A percentile compares a stretch with the other conserved stretches of the same genome.
Evolutionary conservation across 768 basidiomycete species (phyloP).

Genomic region (Hydnum rufescens): DNA sequence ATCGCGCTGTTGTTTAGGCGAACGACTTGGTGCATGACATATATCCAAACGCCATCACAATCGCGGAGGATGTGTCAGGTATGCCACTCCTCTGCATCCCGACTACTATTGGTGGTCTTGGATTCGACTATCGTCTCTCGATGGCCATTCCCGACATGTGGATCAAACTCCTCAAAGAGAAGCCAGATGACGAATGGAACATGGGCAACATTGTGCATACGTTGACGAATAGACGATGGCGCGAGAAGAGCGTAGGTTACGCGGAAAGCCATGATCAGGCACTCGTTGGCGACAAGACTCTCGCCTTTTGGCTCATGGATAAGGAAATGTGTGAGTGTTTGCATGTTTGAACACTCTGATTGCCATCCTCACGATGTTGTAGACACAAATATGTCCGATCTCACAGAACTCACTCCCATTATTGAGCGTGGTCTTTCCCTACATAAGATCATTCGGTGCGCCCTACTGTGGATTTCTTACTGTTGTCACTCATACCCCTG

Average conservation of each 20-base stretch:
- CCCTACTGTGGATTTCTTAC: slow-evolving; percentile 8
- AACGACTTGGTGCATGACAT: slow-evolving; percentile 75
- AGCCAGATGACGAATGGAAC: slow-evolving; percentile 71
- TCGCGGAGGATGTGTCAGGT: slow-evolving; percentile 97
- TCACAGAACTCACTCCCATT: slow-evolving; percentile 60
- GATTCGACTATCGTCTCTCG: slow-evolving; percentile 93
- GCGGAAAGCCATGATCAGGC: slow-evolving; percentile 98
- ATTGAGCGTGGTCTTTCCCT: slow-evolving; percentile 78
- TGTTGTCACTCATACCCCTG: neutral
- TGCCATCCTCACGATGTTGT: neutral
- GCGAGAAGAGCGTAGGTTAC: slow-evolving; percentile 81
- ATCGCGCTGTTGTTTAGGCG: slow-evolving; percentile 34
- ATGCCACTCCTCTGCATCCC: slow-evolving; percentile 89
- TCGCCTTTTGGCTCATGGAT: slow-evolving; percentile 99
- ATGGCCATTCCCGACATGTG: slow-evolving; percentile 99
- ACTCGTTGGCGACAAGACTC: slow-evolving; percentile 92
- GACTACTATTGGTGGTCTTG: slow-evolving; percentile 66
- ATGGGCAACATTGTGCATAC: slow-evolving; percentile 74
- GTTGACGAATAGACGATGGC: slow-evolving; percentile 69
- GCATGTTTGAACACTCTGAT: neutral
- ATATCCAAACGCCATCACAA: slow-evolving; percentile 67
- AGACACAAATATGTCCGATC: slow-evolving; percentile 91
- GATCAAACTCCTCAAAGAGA: slow-evolving; percentile 97
- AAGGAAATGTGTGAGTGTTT: slow-evolving; percentile 85
- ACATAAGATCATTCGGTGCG: slow-evolving; percentile 95